Evolutionary conservation across 164 flowering plant species (phyloP), one percentile per base, ranked within the genome.

Genomic region (Vitis labrusca): DNA sequence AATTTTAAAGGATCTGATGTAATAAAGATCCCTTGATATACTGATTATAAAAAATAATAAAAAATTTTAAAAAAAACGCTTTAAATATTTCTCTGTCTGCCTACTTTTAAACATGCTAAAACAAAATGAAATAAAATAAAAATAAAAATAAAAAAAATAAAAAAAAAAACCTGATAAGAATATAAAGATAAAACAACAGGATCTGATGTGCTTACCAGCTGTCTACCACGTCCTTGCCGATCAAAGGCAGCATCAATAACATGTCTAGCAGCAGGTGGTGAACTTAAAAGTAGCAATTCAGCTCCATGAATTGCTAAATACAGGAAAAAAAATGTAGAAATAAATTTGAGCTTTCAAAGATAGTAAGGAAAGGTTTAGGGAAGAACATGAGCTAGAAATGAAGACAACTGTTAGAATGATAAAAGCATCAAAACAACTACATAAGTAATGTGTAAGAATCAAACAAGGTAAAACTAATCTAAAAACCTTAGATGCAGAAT

Each of bases 211-310:
- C 93, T 87, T 71, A 93, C 99, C 88, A 95, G 83, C 72, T 91
- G 97, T 79, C 73, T 87, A 50, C 92, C 85, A 70, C 82, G 86
- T 66, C 78, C 88, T 61, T 84, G 91, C 73, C 81, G 76, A 72
- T 84, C 85, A 85, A 95, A 93, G 47, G 97, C 96, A 56, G 87
- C 83, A 77, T 83, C 66, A 67, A 85, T 70, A 53, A 93, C 86
- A 83, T 85, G 86, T 78, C 89, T 85, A 32, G 83, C 94, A 76
- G 85, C 79, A 67, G 89, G 79, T 19, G 79, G 74, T 59, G 85
- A 68, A 72, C 77, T 77, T 71, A 86, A 77, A 59, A 95, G 85
- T 37, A 95, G 76, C 65, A 91, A 66, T 51, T 63, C 70, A 71
- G 98, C 99, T 76, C 99, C 98, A 74, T 78, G 79, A 49, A 12